Evolutionary conservation across 495 filamentous ascomycete species (phyloP), one percentile per base, ranked within the genome.

Genomic region (Xylaria intraflava): DNA sequence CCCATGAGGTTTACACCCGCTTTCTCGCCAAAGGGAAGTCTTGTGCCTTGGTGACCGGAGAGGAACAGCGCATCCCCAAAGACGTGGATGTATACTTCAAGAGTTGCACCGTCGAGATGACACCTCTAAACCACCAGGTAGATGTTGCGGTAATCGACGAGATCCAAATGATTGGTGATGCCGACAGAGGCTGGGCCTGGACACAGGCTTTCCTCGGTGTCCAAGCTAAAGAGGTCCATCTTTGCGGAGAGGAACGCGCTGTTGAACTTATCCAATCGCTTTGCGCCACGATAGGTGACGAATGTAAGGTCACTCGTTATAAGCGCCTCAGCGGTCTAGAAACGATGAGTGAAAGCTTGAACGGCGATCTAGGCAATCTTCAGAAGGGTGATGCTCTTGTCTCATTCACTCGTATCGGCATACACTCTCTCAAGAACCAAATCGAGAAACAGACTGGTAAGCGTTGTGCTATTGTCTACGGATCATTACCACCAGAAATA

Each of bases 41-140:
- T 10, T 92, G 88, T 62, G 83, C 86, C 50, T 77, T 99, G 38
- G 69, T 99, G 36, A 99, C 94, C 1, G 94, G 94, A 38, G 94
- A 99, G 60, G 94, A 97, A 59, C 77, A 84, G 49, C 78, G 84
- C 45, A 65, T 83, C 10, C 78, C 80, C 2, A 67, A 71, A 26
- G 74, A 74, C 19, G 60, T 72, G 17, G 62, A 74, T 10, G 63
- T 72, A 10, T 70, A 69, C 38, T 83, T 95, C 65, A 72, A 71
- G 48, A 92, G 88, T 67, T 96, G 94, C 61, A 99, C 94, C 0
- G 92, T 99, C 10, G 94, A 99, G 66, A 99, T 99, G 94, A 80
- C 90, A 36, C 86, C 85, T 31, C 57, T 95, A 9, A 86, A 84
- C 51, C 62, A 61, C 12, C 56, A 61, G 3, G 82, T 90, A 26